Conservation (phyloP, 1,139 yeast genomes). For the Taphrina betulina region DNA sequence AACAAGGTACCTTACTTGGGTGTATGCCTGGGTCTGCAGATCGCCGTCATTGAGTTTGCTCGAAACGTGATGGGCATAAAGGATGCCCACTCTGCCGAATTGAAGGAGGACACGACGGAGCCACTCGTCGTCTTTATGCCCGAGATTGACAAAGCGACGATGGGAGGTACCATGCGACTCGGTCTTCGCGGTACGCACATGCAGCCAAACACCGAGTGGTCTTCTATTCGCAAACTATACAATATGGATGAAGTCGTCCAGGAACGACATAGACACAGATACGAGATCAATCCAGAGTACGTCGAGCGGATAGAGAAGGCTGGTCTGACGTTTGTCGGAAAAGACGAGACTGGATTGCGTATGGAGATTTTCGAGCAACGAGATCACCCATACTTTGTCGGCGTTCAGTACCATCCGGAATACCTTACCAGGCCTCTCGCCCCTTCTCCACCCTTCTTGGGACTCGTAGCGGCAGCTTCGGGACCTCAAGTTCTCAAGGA, state of each 20-base stretch:
- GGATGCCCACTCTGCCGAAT: conserved; percentile 81
- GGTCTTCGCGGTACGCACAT: conserved; percentile 90
- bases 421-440: conserved; percentile 92
- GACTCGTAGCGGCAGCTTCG: conserved; percentile 76
- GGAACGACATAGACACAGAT: conserved; percentile 98
- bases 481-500: conserved; percentile 28
- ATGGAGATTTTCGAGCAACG: conserved; percentile 88
- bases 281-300: conserved; percentile 88
- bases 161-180: conserved; percentile 99
- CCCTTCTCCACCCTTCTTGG: conserved; percentile 95
- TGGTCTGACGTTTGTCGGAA: conserved; percentile 88
- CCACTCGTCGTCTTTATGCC: conserved; percentile 97
- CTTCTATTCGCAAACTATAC: conserved; percentile 74
- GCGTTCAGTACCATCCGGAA: conserved; percentile 98
- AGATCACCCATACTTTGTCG: conserved; percentile 85
- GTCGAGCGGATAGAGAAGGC: conserved; percentile 66
- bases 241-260: conserved; percentile 67
- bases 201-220: conserved; percentile 65
- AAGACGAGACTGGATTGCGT: conserved; percentile 83
- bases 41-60: conserved; percentile 92
- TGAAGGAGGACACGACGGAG: conserved; percentile 62
- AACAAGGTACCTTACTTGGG: conserved; percentile 92
- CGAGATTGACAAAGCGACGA: conserved; percentile 88
- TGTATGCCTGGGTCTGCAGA: conserved; percentile 95
- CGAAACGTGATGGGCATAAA: conserved; percentile 72